Conservation (phyloP, 192 early-diverging fungal species). For the Entophlyctis luteolus region DNA sequence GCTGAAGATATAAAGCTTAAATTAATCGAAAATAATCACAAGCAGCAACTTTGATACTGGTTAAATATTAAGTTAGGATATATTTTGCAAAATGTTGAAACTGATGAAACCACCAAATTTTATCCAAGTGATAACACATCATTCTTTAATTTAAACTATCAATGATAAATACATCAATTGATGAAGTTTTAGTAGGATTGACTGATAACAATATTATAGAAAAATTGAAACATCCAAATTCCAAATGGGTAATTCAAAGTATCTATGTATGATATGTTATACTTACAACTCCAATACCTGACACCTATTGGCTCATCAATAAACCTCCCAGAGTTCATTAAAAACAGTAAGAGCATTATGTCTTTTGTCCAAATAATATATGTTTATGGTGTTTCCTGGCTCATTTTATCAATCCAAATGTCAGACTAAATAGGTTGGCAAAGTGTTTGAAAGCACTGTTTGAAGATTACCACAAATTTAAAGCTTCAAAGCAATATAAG, state of each 20-base stretch:
- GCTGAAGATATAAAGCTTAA: conserved; percentile 10
- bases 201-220: not conserved
- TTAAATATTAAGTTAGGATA: conserved; percentile 1
- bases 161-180: not conserved
- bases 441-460: not conserved
- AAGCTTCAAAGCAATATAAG: no score
- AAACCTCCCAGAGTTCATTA: not conserved
- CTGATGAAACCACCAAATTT: not conserved
- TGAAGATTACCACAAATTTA: not conserved
- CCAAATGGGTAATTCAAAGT: not conserved
- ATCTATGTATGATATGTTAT: not conserved
- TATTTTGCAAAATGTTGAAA: conserved; percentile 12
- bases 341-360: not conserved
- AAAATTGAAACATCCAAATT: not conserved
- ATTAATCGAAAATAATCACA: not conserved
- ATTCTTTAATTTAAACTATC: not conserved
- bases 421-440: not conserved
- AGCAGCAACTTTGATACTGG: not conserved
- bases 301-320: not conserved
- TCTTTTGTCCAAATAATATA: not conserved
- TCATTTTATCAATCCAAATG: not conserved
- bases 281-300: not conserved
- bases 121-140: no score
- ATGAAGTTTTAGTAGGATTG: not conserved
- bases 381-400: not conserved